A percentile compares a stretch with the other conserved stretches of the same genome.
Conservation (phyloP, 2,329 filamentous ascomycete species). For the Cytospora piceae region DNA sequence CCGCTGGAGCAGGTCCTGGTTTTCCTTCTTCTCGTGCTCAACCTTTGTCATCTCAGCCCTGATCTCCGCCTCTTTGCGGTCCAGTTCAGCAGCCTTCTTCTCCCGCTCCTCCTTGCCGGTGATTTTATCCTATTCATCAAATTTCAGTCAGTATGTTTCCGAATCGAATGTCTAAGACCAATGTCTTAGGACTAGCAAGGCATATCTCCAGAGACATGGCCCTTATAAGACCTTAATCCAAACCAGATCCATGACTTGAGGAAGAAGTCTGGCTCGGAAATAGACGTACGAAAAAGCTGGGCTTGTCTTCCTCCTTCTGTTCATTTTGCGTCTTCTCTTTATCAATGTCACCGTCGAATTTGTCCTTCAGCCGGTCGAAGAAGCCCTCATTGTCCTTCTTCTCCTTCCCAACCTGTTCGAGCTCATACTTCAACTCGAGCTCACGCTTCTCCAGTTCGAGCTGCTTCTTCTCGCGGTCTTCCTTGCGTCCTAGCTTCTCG, state of each 20-base stretch:
- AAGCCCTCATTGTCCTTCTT: conserved; percentile 22
- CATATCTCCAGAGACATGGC: too few relatives aligned
- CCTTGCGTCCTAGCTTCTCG: conserved; percentile 8
- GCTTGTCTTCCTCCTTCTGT: conserved; percentile 4
- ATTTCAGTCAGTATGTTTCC: too few relatives aligned
- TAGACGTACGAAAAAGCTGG: conserved; percentile 8
- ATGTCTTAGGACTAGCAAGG: too few relatives aligned
- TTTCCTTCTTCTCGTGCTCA: conserved; percentile 26
- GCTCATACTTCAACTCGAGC: conserved; percentile 22
- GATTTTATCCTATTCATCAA: conserved; percentile 15
- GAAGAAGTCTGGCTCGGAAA: too few relatives aligned
- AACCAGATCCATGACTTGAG: too few relatives aligned
- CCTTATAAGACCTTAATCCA: too few relatives aligned
- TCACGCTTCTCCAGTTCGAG: conserved; percentile 21
- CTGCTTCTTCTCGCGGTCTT: conserved; percentile 9
- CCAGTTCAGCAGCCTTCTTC: conserved; percentile 22
- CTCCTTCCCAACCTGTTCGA: conserved; percentile 15
- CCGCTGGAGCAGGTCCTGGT: conserved; percentile 25
- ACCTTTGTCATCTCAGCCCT: conserved; percentile 18
- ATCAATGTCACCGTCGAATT: conserved; percentile 17
- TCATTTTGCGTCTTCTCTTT: conserved; percentile 16
- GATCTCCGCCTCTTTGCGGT: conserved; percentile 21
- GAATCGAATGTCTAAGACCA: too few relatives aligned
- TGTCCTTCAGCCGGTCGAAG: conserved; percentile 18
- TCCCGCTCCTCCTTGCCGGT: conserved; percentile 26